Evolutionary conservation across 2,329 filamentous ascomycete species (phyloP), one percentile per base, ranked within the genome.

Genomic region (Catunica adiposa): DNA sequence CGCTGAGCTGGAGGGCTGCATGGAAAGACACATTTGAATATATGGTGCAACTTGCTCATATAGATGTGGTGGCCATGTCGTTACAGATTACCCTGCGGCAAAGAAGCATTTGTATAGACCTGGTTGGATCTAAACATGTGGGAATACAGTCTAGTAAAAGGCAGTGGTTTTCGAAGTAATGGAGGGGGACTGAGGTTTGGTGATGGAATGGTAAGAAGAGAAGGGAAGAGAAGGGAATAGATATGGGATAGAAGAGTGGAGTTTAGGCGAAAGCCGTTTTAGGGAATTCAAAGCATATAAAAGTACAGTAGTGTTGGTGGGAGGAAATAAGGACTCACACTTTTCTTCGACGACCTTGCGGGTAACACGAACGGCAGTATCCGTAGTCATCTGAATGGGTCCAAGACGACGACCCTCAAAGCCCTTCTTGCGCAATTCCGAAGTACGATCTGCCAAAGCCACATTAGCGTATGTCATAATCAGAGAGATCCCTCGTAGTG

Each of bases 361-460:
- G 31, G 92, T 97, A 47, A 96, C 90, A 61, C 92, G 79, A 53
- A 96, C 92, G 3, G 92, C 92, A 20, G 92, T 98, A 67, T 98
- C 92, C 3, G 92, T 98, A 2, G 92, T 97, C 90, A 98, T 96
- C 69, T 98, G 92, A 63, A 89, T 83, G 6, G 90, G 87, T 0
- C 92, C 92, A 29, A 98, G 74, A 57, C 92, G 78, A 54, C 92
- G 82, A 57, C 90, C 89, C 57, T 83, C 75, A 63, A 94, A 98
- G 2, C 92, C 92, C 67, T 97, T 95, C 69, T 87, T 89, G 54
- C 92, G 82, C 63, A 98, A 73, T 68, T 98, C 92, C n/a, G 86
- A 90, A 3, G 92, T 98, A 60, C 92, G 83, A 69, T 97, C 90
- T 94, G 57, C 6, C 9, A 48, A 8, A 25, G n/a, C n/a, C 11